Conservation (phyloP, 2,329 filamentous ascomycete species). For the Aureobasidium sp. region DNA sequence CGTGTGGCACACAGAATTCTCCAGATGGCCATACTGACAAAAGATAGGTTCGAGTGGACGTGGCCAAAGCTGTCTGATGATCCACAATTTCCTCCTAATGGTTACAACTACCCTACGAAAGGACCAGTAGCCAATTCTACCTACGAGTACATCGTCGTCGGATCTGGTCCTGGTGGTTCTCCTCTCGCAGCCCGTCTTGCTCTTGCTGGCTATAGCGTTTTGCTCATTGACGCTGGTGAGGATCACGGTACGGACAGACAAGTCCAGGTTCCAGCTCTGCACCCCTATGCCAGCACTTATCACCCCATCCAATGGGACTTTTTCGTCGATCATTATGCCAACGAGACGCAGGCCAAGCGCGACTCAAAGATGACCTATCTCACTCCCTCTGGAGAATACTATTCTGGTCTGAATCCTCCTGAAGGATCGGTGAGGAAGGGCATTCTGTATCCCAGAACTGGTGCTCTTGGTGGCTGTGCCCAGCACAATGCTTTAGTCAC, state of each 20-base stretch:
- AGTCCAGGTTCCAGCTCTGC: constrained; percentile 50
- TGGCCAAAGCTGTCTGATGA: neutral
- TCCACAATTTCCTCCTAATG: neutral
- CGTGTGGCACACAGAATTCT: too few species aligned
- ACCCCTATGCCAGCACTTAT: constrained; percentile 50
- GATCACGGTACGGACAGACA: constrained; percentile 47
- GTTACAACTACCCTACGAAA: constrained; percentile 1
- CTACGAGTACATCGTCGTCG: constrained; percentile 59
- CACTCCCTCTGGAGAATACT: constrained; percentile 44
- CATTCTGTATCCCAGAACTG: constrained; percentile 52
- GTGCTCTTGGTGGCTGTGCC: constrained; percentile 52
- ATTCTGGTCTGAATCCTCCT: constrained; percentile 49
- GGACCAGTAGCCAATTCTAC: constrained; percentile 12
- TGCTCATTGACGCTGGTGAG: constrained; percentile 56
- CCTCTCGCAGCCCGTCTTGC: constrained; percentile 54
- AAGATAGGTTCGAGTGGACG: neutral
- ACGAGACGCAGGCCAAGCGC: constrained; percentile 45
- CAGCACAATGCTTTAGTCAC: constrained; percentile 56
- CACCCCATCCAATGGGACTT: constrained; percentile 54
- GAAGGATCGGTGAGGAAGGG: constrained; percentile 46
- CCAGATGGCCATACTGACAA: neutral
- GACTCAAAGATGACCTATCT: constrained; percentile 56
- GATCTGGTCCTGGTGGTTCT: constrained; percentile 53
- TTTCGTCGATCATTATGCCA: constrained; percentile 56
- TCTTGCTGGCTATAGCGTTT: constrained; percentile 51